Evolutionary conservation across 2,329 filamentous ascomycete species (phyloP).

Genomic region (Curvularia hawaiiensis): DNA sequence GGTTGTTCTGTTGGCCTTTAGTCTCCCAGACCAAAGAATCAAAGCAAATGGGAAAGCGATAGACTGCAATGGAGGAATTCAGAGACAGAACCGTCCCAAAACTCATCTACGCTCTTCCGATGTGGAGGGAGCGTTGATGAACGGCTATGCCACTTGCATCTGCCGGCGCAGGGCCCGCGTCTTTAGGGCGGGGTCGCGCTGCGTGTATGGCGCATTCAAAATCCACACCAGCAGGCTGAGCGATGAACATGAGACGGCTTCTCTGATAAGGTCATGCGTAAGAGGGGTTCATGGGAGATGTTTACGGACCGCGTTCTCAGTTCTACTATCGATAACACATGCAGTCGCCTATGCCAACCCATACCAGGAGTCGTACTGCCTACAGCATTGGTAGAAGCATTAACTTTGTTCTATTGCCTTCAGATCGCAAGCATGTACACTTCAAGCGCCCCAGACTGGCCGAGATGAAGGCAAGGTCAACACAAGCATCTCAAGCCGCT

Average conservation of each 20-base stretch:
- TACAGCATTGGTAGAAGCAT: not conserved
- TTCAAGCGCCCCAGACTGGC: not conserved
- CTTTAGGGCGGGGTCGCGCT: not conserved
- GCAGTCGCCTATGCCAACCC: not conserved
- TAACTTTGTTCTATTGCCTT: not conserved
- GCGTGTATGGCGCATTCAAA: not conserved
- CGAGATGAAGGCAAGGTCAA: not conserved
- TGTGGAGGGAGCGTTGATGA: conserved; percentile 11
- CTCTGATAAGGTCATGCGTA: not conserved
- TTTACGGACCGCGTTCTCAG: not conserved
- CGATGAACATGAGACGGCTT: not conserved
- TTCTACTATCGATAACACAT: conserved; percentile 4
- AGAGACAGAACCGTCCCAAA: not conserved
- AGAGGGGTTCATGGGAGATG: not conserved
- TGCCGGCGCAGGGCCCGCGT: conserved; percentile 7
- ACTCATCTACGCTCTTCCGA: conserved; percentile 8
- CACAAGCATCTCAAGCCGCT: not conserved
- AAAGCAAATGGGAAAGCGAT: not conserved
- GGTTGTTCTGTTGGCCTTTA: not conserved
- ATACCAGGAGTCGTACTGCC: not conserved
- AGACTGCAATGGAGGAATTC: not conserved
- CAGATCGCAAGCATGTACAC: not conserved
- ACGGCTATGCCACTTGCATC: not conserved
- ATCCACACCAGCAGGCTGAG: not conserved
- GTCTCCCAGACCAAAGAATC: too few relatives aligned